Base-by-base conservation (phyloP, 2,329 filamentous ascomycete species). In the Pseudocercospora fijiensis region DNA sequence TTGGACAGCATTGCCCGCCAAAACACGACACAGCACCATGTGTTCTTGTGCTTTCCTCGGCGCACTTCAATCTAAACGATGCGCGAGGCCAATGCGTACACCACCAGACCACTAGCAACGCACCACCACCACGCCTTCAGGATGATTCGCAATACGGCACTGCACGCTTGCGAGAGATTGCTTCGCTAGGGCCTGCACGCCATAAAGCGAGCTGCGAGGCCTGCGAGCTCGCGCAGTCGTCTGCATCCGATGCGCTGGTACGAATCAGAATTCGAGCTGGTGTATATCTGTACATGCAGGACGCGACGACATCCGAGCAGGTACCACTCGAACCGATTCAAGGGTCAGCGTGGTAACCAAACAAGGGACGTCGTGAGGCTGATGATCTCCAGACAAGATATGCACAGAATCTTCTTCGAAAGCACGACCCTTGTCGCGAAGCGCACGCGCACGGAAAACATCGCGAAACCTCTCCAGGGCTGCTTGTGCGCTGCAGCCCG, bases 331-430 rank as follows among this genome's bases (percentile, higher is more conserved):
- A 26, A 43, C 58, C 49, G 30, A 53, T 43, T 30, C 49, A 20
- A 43, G 58, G 58, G 28, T 24, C 30, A 53, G 58, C 49, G 30
- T 55, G 22, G 28, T n/a, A 20, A 16, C 47, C 20, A 24, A 51
- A 22, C 18, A 20, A 16, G 20, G 49, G 24, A 26, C 49, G 3
- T 52, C 20, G 49, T 52, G 49, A 24, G 49, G 49, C 49, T 60
- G 43, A 37, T 52, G 45, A 18, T 60, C 26, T 60, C 27, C 49
- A 60, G 43, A 56, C 20, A 37, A 33, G 55, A 58, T 51, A 58
- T 64, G 62, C 62, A 60, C 59, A 43, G 62, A 64, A 64, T 33
- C 52, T 64, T 64, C 62, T 60, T 45, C 41, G 22, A 56, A 56
- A 7, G 10, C 28, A n/a, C 52, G 18, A 56, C 52, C 52, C 52